Evolutionary conservation across 345 rosid species (phyloP), one percentile per base, ranked within the genome.

Genomic region (Populus euphratica): DNA sequence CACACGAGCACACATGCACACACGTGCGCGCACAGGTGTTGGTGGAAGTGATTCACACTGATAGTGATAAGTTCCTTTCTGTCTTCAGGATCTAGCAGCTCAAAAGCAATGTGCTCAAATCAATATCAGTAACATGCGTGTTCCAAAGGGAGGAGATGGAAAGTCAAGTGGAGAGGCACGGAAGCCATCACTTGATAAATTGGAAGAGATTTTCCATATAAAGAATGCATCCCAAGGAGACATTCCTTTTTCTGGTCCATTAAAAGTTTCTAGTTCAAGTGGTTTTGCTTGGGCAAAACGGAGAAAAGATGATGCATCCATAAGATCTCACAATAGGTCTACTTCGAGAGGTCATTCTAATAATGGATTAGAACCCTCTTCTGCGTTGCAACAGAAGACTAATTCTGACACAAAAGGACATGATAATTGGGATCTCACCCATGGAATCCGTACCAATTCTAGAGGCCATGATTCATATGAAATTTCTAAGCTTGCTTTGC

Each of bases 271-370:
- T 68, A 79, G 86, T 35, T 95, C 98, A 47, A 91, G 90, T 80
- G 97, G 98, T 80, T 95, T 95, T 86, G 93, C 94, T 65, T 93
- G 99, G 99, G 99, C 93, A 36, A 93, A 85, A 85, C 86, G 94
- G 70, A 86, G 82, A 81, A 96, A 87, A 78, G 93, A 89, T 73
- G 91, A 91, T 25, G 84, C 85, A 78, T 85, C 87, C 25, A 38
- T 64, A 77, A 86, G 87, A 81, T 87, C 92, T 43, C 89, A 91
- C 79, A 80, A 65, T 63, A 84, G 93, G 77, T 89, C 97, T 36
- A 85, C 71, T 67, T 93, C 98, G 44, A 89, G 89, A 87, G 86
- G 94, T 79, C 87, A 86, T 74, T 66, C 85, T 68, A 80, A 63
- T 78, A 89, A 87, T 81, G 83, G 80, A 69, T 79, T 84, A 13